Base-by-base conservation (phyloP, 805 yeast species). In the Diddensiella santjacobensis region DNA sequence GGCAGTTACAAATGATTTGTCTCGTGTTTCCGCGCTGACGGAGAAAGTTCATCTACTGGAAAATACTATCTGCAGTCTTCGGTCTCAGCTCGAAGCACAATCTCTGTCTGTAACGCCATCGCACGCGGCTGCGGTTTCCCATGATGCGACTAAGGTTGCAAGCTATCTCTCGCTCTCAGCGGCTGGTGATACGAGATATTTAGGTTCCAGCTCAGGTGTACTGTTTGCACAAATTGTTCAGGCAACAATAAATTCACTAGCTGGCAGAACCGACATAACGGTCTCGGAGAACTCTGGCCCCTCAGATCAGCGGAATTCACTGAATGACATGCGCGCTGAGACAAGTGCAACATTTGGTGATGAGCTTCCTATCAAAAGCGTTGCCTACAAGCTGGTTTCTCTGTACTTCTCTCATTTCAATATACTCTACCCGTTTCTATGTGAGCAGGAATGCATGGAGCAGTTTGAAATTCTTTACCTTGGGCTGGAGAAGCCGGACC, bases 181-280 rank as follows among this genome's bases (percentile, higher is more conserved):
- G 22, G 46, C 41, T 36, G 46, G 46, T 3, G 46, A 43, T 36
- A 43, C 46, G 8, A 43, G 36, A 33, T 43, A 43, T 35, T 41
- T 43, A 3, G 46, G 46, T 15, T 36, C 46, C 22, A 22, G 39
- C 42, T 43, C 46, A 3, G 46, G 46, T 11, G 46, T 43, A 2
- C 8, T 43, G 3, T 33, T 43, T 43, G 46, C 46, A 3, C 22
- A 31, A 11, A 31, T 43, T 3, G 42, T 43, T 3, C 17, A 23
- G 18, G 41, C 40, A 3, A 43, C 46, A 13, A 26, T 43, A 6
- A 4, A 31, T 3, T 3, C 31, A 13, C 11, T 13, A 8, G 13
- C 31, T 8, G 13, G 31, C 8, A 26, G 13, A 13, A 8, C 31
- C 13, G 11, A 8, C 13, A 13, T 8, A 13, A 26, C 31, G 8